Evolutionary conservation across 768 basidiomycete species (phyloP).

Genomic region (Mrakia hoshinonis): DNA sequence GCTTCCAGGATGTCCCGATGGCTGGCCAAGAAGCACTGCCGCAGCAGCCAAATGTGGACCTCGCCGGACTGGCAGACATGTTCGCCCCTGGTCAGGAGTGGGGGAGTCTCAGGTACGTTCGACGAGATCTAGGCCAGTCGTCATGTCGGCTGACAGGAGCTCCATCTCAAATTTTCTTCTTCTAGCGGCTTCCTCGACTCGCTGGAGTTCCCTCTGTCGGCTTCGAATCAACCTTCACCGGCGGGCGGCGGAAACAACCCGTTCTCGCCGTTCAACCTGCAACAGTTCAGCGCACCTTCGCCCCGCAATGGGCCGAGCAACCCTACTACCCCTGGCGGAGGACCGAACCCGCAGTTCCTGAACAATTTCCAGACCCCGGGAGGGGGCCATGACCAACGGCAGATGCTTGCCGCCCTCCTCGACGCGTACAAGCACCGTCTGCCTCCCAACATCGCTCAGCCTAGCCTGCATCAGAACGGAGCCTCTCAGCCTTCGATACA

Average conservation of each 20-base stretch:
- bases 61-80: neutral
- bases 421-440: slow-evolving; percentile 7
- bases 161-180: neutral
- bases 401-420: neutral
- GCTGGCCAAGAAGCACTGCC: neutral
- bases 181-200: slow-evolving; percentile 14
- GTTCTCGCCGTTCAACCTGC: slow-evolving; percentile 1
- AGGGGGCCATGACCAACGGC: neutral
- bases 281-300: neutral
- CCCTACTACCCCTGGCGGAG: neutral
- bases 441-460: neutral
- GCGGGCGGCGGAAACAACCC: neutral
- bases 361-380: neutral
- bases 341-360: neutral
- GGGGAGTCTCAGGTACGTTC: slow-evolving; percentile 12
- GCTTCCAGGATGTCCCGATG: neutral
- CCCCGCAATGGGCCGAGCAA: neutral
- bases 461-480: neutral
- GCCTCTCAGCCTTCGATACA: neutral
- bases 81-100: slow-evolving; percentile 14
- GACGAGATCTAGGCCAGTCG: neutral
- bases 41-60: neutral
- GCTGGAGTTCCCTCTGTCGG: neutral
- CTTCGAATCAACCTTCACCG: neutral
- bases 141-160: neutral